phyloP scores from a whole-genome alignment of 2,329 filamentous ascomycete species.

The Nemania sp. region DNA sequence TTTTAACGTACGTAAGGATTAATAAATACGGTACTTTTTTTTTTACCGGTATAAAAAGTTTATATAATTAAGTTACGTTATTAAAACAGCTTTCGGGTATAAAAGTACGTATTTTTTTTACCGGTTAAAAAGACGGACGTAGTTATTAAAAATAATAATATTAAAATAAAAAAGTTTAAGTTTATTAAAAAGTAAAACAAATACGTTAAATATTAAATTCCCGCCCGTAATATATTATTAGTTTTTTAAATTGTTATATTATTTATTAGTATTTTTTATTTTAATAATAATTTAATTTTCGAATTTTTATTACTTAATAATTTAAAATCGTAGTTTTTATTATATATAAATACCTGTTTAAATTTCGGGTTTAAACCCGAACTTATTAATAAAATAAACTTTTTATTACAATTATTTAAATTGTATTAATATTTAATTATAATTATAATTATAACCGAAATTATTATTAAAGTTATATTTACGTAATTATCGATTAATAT shows the following conservation, averaged over 20 bases:
- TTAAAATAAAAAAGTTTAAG: neutral
- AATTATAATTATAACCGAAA: too few species aligned
- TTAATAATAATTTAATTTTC: constrained; percentile 1
- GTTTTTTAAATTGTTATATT: neutral
- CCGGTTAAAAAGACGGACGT: neutral
- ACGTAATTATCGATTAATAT: too few species aligned
- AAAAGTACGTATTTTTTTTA: constrained; percentile 1
- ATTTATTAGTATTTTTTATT: neutral
- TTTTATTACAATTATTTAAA: neutral
- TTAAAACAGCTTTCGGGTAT: neutral
- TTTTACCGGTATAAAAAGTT: constrained; percentile 1
- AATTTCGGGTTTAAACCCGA: neutral
- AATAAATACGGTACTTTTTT: neutral
- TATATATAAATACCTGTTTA: neutral
- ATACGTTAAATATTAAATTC: neutral
- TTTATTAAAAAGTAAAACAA: neutral
- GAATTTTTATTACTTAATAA: neutral
- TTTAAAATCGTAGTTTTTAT: neutral
- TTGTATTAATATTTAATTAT: neutral
- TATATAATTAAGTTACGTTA: neutral
- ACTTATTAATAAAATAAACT: neutral
- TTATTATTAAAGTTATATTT: too few species aligned
- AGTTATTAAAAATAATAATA: neutral
- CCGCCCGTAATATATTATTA: neutral
- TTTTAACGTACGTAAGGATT: too few species aligned